A percentile compares a stretch with the other conserved stretches of the same genome.
Evolutionary conservation across 495 filamentous ascomycete species (phyloP).

Genomic region (Annulohypoxylon moriforme): DNA sequence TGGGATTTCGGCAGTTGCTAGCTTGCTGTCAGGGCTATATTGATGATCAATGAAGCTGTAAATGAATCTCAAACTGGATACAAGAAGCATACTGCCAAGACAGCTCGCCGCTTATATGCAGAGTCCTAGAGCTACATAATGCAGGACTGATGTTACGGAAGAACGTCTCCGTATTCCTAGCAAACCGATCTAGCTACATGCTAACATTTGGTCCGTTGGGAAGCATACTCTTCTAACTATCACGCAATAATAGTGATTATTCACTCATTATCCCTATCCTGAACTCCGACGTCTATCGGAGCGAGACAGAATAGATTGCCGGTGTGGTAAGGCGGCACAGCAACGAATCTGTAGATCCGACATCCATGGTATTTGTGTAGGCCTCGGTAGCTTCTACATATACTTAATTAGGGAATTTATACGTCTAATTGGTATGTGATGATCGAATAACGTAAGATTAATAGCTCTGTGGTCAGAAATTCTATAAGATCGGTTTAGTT

Average conservation of each 20-base stretch:
- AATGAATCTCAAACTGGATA: background rate
- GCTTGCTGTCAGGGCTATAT: background rate
- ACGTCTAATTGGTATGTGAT: background rate
- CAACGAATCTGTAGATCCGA: background rate
- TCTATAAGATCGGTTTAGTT: background rate
- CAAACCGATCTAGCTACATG: background rate
- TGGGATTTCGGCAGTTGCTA: background rate
- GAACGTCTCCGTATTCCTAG: background rate
- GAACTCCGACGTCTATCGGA: background rate
- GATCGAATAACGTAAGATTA: background rate
- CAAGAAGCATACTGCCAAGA: background rate
- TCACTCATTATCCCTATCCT: background rate
- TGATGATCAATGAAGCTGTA: background rate
- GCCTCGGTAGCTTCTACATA: background rate
- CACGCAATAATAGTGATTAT: slow-evolving; percentile 1
- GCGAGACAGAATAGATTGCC: background rate
- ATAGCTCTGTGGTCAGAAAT: too few species aligned
- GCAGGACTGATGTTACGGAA: background rate
- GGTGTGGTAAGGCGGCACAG: background rate
- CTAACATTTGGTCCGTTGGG: background rate
- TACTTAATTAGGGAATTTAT: background rate
- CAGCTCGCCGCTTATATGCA: background rate
- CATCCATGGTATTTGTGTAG: background rate
- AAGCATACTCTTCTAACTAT: background rate
- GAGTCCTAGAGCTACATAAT: background rate